Evolutionary conservation across 371 early-diverging fungal species (phyloP).

Genomic region (Mortierella sp.): DNA sequence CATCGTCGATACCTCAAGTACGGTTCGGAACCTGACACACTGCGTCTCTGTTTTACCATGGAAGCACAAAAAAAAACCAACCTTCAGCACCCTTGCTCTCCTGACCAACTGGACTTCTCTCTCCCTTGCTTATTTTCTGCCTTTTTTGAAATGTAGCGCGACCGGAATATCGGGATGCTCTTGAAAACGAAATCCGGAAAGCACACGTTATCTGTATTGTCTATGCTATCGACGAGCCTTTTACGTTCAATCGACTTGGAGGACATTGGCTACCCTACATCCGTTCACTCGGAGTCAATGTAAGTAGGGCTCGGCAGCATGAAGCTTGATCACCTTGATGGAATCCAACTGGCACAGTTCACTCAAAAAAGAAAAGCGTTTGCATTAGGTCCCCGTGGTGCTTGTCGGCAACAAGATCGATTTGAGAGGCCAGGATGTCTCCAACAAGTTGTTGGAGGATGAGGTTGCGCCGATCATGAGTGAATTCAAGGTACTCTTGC

Average conservation of each 20-base stretch:
- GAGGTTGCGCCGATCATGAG: slow-evolving; percentile 97
- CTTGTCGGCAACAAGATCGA: slow-evolving; percentile 98
- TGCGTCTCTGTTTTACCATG: too few relatives aligned
- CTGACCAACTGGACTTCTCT: not conserved
- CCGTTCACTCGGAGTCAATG: slow-evolving; percentile 89
- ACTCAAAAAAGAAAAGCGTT: not conserved
- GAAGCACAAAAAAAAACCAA: not conserved
- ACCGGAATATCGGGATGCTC: slow-evolving; percentile 85
- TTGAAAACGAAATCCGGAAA: slow-evolving; percentile 91
- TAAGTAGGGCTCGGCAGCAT: slow-evolving; percentile 49
- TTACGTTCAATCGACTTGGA: slow-evolving; percentile 85
- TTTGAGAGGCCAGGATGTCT: slow-evolving; percentile 81
- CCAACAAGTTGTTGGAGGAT: slow-evolving; percentile 86
- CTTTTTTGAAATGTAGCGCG: slow-evolving; percentile 67
- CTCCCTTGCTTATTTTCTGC: not conserved
- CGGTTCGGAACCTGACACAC: not conserved
- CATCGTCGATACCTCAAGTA: slow-evolving; percentile 95
- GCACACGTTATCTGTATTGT: slow-evolving; percentile 97
- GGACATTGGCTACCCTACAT: slow-evolving; percentile 94
- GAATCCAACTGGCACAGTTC: not conserved
- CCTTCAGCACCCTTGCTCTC: not conserved
- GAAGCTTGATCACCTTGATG: not conserved
- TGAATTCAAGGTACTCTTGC: slow-evolving; percentile 83
- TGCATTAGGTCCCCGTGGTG: slow-evolving; percentile 86
- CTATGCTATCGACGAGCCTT: slow-evolving; percentile 87